Percentiles rank a stretch among this genome's conserved stretches.
Conservation (phyloP, 805 yeast genomes). For the Starmerella sirachaensis region DNA sequence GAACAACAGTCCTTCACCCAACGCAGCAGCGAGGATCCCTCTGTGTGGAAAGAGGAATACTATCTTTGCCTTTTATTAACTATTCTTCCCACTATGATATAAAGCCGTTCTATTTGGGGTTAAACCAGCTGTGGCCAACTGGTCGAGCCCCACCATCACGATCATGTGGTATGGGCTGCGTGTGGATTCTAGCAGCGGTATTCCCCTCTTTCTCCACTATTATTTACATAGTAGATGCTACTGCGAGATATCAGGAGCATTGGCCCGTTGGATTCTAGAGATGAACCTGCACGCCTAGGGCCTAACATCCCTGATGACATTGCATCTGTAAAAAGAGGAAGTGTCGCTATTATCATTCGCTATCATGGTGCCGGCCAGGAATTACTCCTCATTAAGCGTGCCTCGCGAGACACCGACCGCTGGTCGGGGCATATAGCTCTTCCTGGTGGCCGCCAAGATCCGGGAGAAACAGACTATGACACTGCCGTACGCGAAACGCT, state of each 20-base stretch:
- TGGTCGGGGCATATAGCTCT: constrained; percentile 35
- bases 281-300: constrained; percentile 5
- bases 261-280: neutral
- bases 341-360: constrained; percentile 10
- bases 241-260: constrained; percentile 1
- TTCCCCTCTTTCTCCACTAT: neutral
- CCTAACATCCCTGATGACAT: constrained; percentile 5
- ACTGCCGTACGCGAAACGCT: constrained; percentile 30
- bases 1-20: no score
- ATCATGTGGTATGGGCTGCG: neutral
- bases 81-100: no score
- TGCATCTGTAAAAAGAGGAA: constrained; percentile 4
- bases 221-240: neutral
- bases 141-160: neutral
- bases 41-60: no score
- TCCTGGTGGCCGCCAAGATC: constrained; percentile 33
- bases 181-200: neutral
- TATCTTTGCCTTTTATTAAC: no score
- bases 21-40: no score
- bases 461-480: constrained; percentile 26
- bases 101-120: no score
- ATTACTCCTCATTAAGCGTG: constrained; percentile 30
- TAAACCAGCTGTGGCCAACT: no score
- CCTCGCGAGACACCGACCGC: constrained; percentile 28
- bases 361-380: constrained; percentile 19